phyloP scores from a whole-genome alignment of 768 basidiomycete genomes.

The Boletus vermiculosoides region DNA sequence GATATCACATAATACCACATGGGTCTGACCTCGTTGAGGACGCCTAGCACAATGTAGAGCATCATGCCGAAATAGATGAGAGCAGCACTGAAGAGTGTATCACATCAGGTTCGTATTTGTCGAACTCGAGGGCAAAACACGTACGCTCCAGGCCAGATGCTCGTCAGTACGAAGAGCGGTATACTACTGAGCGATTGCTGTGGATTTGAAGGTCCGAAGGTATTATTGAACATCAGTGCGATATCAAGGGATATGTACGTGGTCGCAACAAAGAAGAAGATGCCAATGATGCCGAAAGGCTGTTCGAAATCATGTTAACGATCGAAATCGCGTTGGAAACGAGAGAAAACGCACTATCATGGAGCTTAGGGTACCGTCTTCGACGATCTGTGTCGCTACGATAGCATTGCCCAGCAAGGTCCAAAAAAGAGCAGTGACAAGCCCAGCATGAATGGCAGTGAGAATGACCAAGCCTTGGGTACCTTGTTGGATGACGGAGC shows the following conservation, averaged over 20 bases:
- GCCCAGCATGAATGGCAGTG: conserved; percentile 75
- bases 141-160: conserved; percentile 76
- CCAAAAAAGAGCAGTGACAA: conserved; percentile 81
- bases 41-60: conserved; percentile 71
- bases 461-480: conserved; percentile 64
- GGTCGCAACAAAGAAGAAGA: conserved; percentile 67
- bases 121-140: conserved; percentile 28
- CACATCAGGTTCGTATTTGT: conserved; percentile 1
- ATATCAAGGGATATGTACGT: conserved; percentile 86
- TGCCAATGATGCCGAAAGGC: conserved; percentile 60
- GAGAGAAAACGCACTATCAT: conserved; percentile 50
- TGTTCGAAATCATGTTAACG: conserved; percentile 25
- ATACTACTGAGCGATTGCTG: conserved; percentile 58
- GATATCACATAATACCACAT: conserved; percentile 76
- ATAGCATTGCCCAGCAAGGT: conserved; percentile 70
- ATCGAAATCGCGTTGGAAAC: neutral
- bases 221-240: conserved; percentile 60
- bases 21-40: conserved; percentile 78
- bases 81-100: conserved; percentile 46
- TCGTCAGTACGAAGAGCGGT: conserved; percentile 77
- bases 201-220: conserved; percentile 60
- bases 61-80: conserved; percentile 73
- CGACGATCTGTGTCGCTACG: conserved; percentile 86
- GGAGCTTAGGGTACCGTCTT: conserved; percentile 80
- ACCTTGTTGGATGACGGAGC: conserved; percentile 77